Conservation (phyloP, 2,329 filamentous ascomycete genomes). For the Eutypa lata region DNA sequence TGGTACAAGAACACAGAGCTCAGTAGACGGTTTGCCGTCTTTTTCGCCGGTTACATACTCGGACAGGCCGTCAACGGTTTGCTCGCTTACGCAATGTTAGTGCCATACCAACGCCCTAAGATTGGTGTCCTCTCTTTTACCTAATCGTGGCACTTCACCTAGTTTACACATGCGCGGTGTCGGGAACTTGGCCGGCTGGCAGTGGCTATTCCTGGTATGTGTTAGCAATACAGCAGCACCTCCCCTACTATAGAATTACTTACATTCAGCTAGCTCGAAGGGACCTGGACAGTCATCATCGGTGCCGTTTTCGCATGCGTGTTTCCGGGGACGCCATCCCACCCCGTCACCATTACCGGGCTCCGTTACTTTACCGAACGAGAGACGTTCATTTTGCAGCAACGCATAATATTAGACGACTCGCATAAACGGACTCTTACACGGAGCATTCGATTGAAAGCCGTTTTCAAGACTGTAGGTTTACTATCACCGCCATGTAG, state of each 20-base stretch:
- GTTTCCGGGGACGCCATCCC: not conserved
- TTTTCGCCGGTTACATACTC: constrained; percentile 40
- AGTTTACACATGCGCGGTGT: constrained; percentile 32
- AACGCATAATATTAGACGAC: not conserved
- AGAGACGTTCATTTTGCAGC: not conserved
- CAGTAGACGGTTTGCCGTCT: constrained; percentile 35
- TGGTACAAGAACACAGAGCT: constrained; percentile 41
- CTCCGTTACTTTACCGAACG: not conserved
- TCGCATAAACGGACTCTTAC: not conserved
- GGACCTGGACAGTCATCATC: constrained; percentile 28
- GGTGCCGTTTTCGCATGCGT: constrained; percentile 23
- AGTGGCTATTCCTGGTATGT: constrained; percentile 38
- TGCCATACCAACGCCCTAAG: constrained; percentile 16
- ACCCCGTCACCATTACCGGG: not conserved
- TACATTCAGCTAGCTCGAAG: constrained; percentile 20
- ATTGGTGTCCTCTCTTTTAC: not conserved
- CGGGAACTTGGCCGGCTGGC: constrained; percentile 38
- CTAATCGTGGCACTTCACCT: not conserved
- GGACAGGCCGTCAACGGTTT: constrained; percentile 30
- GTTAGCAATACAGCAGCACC: not conserved
- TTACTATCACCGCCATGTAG: not conserved
- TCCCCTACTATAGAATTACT: not conserved
- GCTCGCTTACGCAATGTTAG: constrained; percentile 27
- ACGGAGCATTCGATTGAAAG: not conserved
- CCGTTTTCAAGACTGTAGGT: not conserved